Conservation (phyloP, 371 early-diverging fungal species). For the Mortierella sp. region DNA sequence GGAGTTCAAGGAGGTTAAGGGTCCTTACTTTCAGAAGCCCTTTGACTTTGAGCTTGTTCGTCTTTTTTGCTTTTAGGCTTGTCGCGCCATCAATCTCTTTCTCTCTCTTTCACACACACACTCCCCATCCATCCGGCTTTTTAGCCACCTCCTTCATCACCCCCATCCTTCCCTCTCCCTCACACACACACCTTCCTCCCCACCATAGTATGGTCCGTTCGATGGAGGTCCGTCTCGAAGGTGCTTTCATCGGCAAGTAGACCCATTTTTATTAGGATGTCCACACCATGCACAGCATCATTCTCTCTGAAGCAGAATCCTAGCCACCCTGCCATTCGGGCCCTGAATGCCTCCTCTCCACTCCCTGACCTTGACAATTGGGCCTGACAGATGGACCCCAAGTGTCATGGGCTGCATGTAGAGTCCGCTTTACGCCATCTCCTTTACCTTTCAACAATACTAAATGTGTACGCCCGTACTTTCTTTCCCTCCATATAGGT, state of each 20-base stretch:
- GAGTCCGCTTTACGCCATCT: background rate
- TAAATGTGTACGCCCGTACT: background rate
- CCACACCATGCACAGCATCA: background rate
- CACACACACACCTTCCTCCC: too few species aligned
- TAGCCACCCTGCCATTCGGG: too few species aligned
- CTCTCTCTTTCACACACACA: too few species aligned
- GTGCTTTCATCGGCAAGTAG: constrained; percentile 38
- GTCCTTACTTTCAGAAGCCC: too few species aligned
- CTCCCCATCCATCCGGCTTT: background rate
- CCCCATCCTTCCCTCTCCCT: too few species aligned
- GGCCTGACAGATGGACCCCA: background rate
- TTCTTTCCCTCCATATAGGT: constrained; percentile 9
- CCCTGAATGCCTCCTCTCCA: background rate
- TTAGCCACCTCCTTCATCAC: background rate
- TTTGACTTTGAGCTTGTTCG: too few species aligned
- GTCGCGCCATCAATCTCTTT: too few species aligned
- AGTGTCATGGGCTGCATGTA: background rate
- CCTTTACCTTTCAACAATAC: background rate
- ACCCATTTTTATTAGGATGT: background rate
- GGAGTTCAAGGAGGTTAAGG: too few species aligned
- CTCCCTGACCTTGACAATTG: background rate
- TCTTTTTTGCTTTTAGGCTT: too few species aligned
- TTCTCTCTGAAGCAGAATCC: too few species aligned
- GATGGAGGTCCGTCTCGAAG: constrained; percentile 42
- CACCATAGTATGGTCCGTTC: constrained; percentile 24